Percentiles rank a stretch among this genome's conserved stretches.
These are phyloP conservation scores for Alternaria brassicicola DNA, from an alignment of 2,329 filamentous ascomycete species.

Conservation along the genomic window DNA sequence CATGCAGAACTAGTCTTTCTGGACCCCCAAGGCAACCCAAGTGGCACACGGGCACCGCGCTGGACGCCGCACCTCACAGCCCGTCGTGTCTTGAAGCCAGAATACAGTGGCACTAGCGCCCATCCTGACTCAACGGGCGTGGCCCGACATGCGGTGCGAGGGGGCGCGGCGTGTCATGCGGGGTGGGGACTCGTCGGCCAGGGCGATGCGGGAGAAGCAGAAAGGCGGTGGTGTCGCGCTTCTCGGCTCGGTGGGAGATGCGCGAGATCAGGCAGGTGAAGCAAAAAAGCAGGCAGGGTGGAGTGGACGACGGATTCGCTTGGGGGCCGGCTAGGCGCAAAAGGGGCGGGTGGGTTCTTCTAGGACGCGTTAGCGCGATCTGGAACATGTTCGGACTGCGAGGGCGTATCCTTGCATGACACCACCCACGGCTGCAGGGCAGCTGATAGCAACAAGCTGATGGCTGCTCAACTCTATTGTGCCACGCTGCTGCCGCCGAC, in stretches of 20 bases:
- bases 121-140: background rate
- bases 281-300: slow-evolving; percentile 1
- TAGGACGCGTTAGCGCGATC: slow-evolving; percentile 11
- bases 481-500: background rate
- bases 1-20: background rate
- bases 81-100: background rate
- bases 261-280: background rate
- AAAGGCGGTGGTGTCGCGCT: background rate
- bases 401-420: slow-evolving; percentile 10
- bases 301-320: slow-evolving; percentile 2
- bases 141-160: background rate
- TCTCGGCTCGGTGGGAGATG: background rate
- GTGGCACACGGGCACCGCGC: background rate
- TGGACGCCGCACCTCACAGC: background rate
- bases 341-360: background rate
- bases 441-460: background rate
- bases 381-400: slow-evolving; percentile 19
- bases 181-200: background rate
- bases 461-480: slow-evolving; percentile 8
- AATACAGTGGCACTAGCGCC: background rate
- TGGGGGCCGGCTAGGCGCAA: background rate
- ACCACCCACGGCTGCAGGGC: slow-evolving; percentile 13
- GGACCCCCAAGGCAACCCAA: background rate
- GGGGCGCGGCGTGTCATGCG: background rate
- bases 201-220: background rate